Evolutionary conservation across 169 alveolate species (phyloP), one percentile per base, ranked within the genome.

Genomic region (Babesia gibsoni): DNA sequence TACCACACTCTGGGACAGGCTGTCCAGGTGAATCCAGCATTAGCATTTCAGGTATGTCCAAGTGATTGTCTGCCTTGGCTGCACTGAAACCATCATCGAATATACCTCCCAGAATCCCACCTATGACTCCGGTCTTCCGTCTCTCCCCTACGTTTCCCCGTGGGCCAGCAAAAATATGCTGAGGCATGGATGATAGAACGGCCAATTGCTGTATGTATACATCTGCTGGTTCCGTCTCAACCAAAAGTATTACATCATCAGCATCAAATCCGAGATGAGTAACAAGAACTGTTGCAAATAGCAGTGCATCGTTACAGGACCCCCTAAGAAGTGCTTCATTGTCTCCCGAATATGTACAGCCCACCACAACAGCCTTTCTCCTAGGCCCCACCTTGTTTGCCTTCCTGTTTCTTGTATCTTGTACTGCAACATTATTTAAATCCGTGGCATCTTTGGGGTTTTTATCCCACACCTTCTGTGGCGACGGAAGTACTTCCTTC

Each of bases 251-350:
- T 29, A 93, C 73, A 32, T 93, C 84, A 22, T 87, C 85, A 4
- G 95, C 92, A 41, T 67, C 77, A 27, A 91, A 90, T 46, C 86
- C 92, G 67, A 89, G 73, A 56, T 89, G 84, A 56, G 88, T 88
- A 36, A 93, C 91, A 65, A 92, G 48, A 1, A 91, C 89, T 23
- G 84, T 75, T 23, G 96, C 93, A 70, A 92, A 83, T 39, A 88
- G 61, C 52, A 84, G 82, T n/a, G 96, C 96, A 73, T 93, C 97
- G 83, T 93, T 93, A 54, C 89, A 93, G 35, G 93, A 67, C 30
- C 97, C 97, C 43, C 94, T 83, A 12, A 93, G 79, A 37, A 72
- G 57, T 46, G 77, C 83, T 18, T 79, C 88, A 39, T 82, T 82
- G 69, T 66, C 50, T 23, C 84, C 91, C 48, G 67, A 43, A 80